Evolutionary conservation across 805 yeast species (phyloP), one percentile per base, ranked within the genome.

Genomic region (Lachancea lanzarotensis): DNA sequence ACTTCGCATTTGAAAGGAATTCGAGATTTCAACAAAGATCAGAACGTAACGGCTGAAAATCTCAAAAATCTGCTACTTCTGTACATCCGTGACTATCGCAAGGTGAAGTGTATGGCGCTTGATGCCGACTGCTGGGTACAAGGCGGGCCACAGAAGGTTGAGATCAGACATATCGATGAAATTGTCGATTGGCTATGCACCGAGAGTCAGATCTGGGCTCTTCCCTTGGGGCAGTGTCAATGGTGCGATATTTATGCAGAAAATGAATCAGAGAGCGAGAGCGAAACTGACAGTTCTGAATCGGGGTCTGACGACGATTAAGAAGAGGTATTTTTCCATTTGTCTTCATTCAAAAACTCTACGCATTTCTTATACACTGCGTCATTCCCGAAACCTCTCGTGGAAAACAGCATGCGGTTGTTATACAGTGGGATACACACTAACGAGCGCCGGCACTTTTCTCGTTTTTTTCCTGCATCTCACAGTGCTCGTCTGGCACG

Each of bases 211-310:
- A 82, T 84, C 17, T 75, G 84, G 52, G 96, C 86, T 39, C 66
- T 89, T 42, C 78, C 85, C 2, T 58, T 91, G 39, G 95, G 96
- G 50, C 87, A 52, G 49, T 88, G 58, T 59, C 71, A 49, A 35
- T 62, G 66, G 67, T 51, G 56, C 45, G 44, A 52, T 38, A 49
- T 52, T 13, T 43, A 53, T 50, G 60, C 45, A 31, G 59, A 49
- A 19, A 58, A 56, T 17, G 67, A 63, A 11, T 67, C 63, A 3
- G 16, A 12, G 5, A 33, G 25, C 18, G 17, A 27, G 20, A 35
- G 26, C 31, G 42, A 16, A 15, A 30, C 18, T 22, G 39, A 36
- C 19, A 25, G 39, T 31, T 22, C 15, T 29, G 31, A 29, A 22
- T 22, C 25, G 4, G 25, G 8, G 25, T 22, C 25, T 8, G 25